phyloP scores from a whole-genome alignment of 257 asterid genomes.

The Nicotiana paniculata region DNA sequence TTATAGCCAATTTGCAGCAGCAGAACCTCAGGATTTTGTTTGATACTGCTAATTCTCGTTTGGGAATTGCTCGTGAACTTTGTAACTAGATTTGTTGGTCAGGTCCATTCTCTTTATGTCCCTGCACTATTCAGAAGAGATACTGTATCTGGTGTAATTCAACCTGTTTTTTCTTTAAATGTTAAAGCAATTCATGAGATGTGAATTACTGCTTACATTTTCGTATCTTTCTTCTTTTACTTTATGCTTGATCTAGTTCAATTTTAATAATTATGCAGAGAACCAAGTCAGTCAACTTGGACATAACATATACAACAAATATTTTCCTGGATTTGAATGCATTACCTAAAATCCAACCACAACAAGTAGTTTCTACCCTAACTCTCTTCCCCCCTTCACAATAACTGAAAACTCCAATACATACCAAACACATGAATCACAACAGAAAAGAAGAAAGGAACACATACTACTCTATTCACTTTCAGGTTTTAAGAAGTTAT shows the following conservation, averaged over 20 bases:
- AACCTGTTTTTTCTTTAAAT: neutral
- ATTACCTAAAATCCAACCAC: neutral
- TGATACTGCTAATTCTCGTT: constrained; percentile 55
- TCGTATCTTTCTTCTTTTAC: neutral
- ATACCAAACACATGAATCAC: neutral
- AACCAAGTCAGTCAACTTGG: neutral
- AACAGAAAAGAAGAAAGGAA: neutral
- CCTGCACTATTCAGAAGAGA: too few relatives aligned
- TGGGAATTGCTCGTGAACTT: constrained; percentile 74
- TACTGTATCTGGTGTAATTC: neutral
- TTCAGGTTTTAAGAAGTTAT: neutral
- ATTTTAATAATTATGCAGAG: neutral
- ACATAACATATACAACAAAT: too few relatives aligned
- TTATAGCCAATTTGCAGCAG: constrained; percentile 87
- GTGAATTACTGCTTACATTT: neutral
- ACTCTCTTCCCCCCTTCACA: neutral
- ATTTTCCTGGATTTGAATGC: too few relatives aligned
- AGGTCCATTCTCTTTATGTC: too few relatives aligned
- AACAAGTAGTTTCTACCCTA: neutral
- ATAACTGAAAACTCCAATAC: neutral
- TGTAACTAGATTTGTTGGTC: constrained; percentile 44
- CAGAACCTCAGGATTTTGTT: constrained; percentile 79
- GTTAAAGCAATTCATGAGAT: neutral
- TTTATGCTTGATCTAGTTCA: neutral
- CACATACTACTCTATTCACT: neutral